A percentile compares a stretch with the other conserved stretches of the same genome.
phyloP scores from a whole-genome alignment of 2,329 filamentous ascomycete genomes.

The Cadophora sp. region DNA sequence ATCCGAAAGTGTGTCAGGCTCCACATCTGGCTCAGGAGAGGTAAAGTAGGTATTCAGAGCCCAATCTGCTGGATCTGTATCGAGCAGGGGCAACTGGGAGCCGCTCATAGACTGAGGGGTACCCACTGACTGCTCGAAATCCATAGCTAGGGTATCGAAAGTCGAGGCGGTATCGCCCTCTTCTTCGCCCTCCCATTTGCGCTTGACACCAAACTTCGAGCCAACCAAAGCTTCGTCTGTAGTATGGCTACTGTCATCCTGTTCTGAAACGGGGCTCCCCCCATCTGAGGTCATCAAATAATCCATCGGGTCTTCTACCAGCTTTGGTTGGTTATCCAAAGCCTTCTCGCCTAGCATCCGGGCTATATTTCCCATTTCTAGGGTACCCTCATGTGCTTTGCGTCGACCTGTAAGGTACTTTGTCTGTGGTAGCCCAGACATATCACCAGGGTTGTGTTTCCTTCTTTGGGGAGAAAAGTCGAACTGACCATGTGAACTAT shows the following conservation, averaged over 20 bases:
- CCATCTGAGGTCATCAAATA: conserved; percentile 39
- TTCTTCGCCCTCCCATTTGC: conserved; percentile 41
- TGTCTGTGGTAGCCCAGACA: conserved; percentile 37
- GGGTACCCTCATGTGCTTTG: conserved; percentile 28
- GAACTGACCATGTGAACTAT: conserved; percentile 41
- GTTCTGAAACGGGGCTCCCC: conserved; percentile 59
- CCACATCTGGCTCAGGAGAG: conserved; percentile 58
- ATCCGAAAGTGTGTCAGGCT: conserved; percentile 49
- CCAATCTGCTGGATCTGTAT: conserved; percentile 44
- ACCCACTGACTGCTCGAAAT: conserved; percentile 36
- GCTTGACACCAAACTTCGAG: conserved; percentile 49
- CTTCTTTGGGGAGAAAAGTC: conserved; percentile 31
- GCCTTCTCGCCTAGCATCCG: conserved; percentile 53
- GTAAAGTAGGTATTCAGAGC: conserved; percentile 62
- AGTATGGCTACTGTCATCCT: conserved; percentile 59
- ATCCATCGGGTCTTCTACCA: conserved; percentile 33
- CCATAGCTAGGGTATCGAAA: conserved; percentile 41
- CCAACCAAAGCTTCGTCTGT: conserved; percentile 58
- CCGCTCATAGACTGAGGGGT: conserved; percentile 39
- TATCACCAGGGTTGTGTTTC: conserved; percentile 10
- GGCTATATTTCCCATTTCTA: conserved; percentile 42
- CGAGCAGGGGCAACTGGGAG: conserved; percentile 40
- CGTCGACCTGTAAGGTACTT: conserved; percentile 37
- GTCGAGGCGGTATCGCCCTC: conserved; percentile 42
- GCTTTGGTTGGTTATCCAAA: conserved; percentile 20